Evolutionary conservation across 192 early-diverging fungal genomes (phyloP).

Genomic region (Thoreauomyces humboldtii): DNA sequence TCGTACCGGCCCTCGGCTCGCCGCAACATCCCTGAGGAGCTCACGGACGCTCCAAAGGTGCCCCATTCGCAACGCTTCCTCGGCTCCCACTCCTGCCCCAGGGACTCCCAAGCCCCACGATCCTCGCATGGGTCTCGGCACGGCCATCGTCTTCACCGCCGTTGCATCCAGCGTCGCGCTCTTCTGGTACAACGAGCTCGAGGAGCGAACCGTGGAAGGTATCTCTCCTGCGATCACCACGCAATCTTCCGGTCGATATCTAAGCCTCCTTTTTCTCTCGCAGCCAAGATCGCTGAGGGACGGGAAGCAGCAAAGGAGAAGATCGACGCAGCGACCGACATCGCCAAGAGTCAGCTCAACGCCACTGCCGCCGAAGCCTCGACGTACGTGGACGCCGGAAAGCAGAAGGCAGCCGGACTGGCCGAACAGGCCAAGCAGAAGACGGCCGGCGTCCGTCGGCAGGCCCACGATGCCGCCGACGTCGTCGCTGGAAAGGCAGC

Average conservation of each 20-base stretch:
- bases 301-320: background rate
- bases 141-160: background rate
- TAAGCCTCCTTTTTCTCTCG: background rate
- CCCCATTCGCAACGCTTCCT: no score
- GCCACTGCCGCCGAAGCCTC: background rate
- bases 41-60: no score
- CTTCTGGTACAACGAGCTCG: constrained; percentile 2
- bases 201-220: background rate
- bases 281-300: background rate
- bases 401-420: background rate
- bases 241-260: background rate
- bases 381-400: background rate
- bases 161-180: background rate
- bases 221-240: background rate
- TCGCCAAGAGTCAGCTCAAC: background rate
- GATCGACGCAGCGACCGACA: background rate
- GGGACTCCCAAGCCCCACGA: no score
- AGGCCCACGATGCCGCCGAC: background rate
- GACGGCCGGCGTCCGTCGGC: background rate
- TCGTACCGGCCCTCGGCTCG: no score
- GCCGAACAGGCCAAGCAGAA: background rate
- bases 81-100: no score
- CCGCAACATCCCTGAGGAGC: no score
- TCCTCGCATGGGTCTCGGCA: background rate
- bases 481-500: no score